A percentile compares a stretch with the other conserved stretches of the same genome.
These are phyloP conservation scores for Magnusiomyces suaveolens DNA, from an alignment of 1,139 yeast species.

Conservation along the genomic window DNA sequence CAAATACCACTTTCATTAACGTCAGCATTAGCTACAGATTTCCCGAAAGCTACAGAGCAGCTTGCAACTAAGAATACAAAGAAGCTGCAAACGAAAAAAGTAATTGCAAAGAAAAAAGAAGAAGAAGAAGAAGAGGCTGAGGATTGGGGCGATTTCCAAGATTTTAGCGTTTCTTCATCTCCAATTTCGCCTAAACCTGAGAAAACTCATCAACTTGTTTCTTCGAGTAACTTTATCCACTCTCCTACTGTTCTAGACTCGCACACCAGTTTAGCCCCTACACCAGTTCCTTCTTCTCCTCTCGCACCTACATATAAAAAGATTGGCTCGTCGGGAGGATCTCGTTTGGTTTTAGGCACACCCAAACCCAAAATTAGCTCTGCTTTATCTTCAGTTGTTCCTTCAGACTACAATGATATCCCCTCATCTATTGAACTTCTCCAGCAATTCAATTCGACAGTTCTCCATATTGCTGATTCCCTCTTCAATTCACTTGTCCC, in stretches of 20 bases:
- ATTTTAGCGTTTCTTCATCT: background rate
- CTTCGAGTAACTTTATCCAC: background rate
- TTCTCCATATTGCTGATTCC: conserved; percentile 17
- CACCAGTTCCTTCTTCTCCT: background rate
- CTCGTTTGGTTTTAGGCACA: background rate
- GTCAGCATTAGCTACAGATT: background rate
- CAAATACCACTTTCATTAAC: background rate
- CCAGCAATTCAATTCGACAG: conserved; percentile 13
- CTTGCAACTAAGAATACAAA: background rate
- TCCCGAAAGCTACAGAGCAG: background rate
- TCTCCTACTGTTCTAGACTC: too few species aligned
- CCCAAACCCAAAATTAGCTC: background rate
- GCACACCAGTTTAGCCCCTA: background rate
- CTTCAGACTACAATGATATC: conserved; percentile 13
- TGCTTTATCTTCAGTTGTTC: conserved; percentile 1
- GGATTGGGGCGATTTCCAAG: background rate
- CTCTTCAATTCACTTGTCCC: conserved; percentile 21
- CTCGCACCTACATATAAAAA: background rate
- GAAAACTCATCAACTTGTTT: background rate
- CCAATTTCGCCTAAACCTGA: background rate
- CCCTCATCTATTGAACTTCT: conserved; percentile 19
- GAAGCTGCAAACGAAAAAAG: too few species aligned
- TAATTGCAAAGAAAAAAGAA: background rate
- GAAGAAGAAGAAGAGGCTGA: background rate
- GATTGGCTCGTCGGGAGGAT: background rate